phyloP scores from a whole-genome alignment of 2,329 filamentous ascomycete species.

The Cercospora zeina region DNA sequence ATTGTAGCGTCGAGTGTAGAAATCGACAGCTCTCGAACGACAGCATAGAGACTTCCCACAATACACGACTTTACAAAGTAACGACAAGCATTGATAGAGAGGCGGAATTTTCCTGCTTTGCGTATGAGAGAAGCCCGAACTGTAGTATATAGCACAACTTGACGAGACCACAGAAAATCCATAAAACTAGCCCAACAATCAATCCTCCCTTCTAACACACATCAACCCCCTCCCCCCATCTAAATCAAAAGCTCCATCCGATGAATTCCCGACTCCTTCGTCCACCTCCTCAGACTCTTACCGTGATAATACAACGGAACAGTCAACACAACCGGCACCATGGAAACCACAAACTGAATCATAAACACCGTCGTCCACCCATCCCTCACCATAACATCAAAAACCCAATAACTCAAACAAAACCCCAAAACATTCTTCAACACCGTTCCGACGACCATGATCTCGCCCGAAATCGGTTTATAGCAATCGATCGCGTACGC shows the following conservation, averaged over 20 bases:
- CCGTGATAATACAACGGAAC: slow-evolving; percentile 48
- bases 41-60: no score
- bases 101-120: no score
- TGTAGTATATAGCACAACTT: no score
- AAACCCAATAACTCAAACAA: slow-evolving; percentile 47
- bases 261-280: slow-evolving; percentile 15
- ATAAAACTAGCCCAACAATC: no score
- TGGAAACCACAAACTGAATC: slow-evolving; percentile 47
- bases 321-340: slow-evolving; percentile 44
- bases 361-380: slow-evolving; percentile 48
- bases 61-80: no score
- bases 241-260: slow-evolving; percentile 18
- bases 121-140: no score
- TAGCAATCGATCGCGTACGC: slow-evolving; percentile 52
- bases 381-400: slow-evolving; percentile 42
- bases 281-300: slow-evolving; percentile 36
- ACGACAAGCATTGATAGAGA: no score
- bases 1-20: no score
- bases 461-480: slow-evolving; percentile 50
- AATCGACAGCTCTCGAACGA: no score
- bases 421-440: slow-evolving; percentile 51
- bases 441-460: slow-evolving; percentile 50
- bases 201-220: no score
- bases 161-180: no score
- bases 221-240: background rate